A percentile compares a stretch with the other conserved stretches of the same genome.
phyloP scores from a whole-genome alignment of 2,329 filamentous ascomycete species.

The Huntiella omanensis region DNA sequence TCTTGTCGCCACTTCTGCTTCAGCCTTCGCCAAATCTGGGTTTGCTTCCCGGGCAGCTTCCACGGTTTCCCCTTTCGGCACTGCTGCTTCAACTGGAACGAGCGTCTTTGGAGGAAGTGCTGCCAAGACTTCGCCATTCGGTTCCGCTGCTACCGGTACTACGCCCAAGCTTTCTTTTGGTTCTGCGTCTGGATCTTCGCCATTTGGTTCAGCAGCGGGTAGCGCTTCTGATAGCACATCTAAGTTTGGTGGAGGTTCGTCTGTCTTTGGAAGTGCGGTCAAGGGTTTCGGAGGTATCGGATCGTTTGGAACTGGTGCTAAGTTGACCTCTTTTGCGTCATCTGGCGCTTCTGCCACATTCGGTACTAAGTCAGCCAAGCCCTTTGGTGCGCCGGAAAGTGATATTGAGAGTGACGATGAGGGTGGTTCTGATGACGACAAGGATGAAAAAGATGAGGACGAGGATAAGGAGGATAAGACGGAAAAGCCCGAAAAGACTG shows the following conservation, averaged over 20 bases:
- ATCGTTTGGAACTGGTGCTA: constrained; percentile 18
- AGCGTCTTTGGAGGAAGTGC: constrained; percentile 14
- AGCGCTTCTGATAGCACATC: constrained; percentile 17
- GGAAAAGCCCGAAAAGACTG: not conserved
- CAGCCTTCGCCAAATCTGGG: constrained; percentile 48
- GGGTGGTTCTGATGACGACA: constrained; percentile 22
- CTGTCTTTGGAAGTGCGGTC: constrained; percentile 24
- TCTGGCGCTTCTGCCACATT: constrained; percentile 30
- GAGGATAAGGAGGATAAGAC: constrained; percentile 28
- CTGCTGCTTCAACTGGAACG: constrained; percentile 23
- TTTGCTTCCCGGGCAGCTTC: constrained; percentile 47
- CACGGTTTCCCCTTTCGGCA: constrained; percentile 44
- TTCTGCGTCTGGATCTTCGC: constrained; percentile 23
- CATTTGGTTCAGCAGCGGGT: constrained; percentile 24
- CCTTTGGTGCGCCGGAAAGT: constrained; percentile 61
- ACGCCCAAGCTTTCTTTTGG: constrained; percentile 32
- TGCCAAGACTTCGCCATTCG: constrained; percentile 17
- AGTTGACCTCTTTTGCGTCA: constrained; percentile 36
- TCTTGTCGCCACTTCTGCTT: constrained; percentile 27
- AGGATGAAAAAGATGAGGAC: constrained; percentile 30
- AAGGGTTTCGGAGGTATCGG: constrained; percentile 45
- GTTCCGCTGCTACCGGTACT: constrained; percentile 13
- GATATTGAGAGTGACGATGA: constrained; percentile 34
- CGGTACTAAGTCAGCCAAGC: constrained; percentile 38
- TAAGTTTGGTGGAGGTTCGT: constrained; percentile 18